A percentile compares a stretch with the other conserved stretches of the same genome.
Evolutionary conservation across 352 stramenopile species (phyloP).

Genomic region (Phytophthora sp.): DNA sequence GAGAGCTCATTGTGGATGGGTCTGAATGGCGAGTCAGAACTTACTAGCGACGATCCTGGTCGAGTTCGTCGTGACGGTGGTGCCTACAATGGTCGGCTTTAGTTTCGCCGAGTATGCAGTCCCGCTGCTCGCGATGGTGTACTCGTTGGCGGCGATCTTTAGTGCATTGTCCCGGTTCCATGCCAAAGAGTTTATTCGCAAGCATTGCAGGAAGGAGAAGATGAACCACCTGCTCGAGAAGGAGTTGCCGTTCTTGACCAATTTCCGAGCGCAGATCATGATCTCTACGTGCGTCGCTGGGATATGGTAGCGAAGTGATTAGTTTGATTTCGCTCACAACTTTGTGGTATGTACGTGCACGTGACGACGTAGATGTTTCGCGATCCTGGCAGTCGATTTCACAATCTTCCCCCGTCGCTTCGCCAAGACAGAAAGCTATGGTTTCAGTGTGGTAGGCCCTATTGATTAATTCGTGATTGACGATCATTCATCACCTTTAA

Average conservation of each 20-base stretch:
- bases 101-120: conserved; percentile 66
- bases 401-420: conserved; percentile 95
- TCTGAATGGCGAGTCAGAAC: conserved; percentile 35
- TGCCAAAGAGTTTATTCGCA: conserved; percentile 72
- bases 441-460: conserved; percentile 91
- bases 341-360: not conserved
- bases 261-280: conserved; percentile 85
- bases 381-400: conserved; percentile 99
- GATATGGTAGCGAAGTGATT: not conserved
- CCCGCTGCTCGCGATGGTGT: conserved; percentile 64
- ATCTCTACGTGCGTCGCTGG: conserved; percentile 67
- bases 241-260: conserved; percentile 81
- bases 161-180: conserved; percentile 75
- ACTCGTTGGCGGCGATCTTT: conserved; percentile 55
- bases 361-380: conserved; percentile 68
- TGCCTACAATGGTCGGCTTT: conserved; percentile 80
- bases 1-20: not conserved
- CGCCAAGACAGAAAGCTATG: conserved; percentile 95
- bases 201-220: conserved; percentile 84
- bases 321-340: not conserved
- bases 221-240: conserved; percentile 77
- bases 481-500: too few species aligned
- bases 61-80: conserved; percentile 70
- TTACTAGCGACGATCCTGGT: conserved; percentile 61
- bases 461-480: not conserved